phyloP scores from a whole-genome alignment of 2,329 filamentous ascomycete genomes.

The Phyllosticta ampelicida region DNA sequence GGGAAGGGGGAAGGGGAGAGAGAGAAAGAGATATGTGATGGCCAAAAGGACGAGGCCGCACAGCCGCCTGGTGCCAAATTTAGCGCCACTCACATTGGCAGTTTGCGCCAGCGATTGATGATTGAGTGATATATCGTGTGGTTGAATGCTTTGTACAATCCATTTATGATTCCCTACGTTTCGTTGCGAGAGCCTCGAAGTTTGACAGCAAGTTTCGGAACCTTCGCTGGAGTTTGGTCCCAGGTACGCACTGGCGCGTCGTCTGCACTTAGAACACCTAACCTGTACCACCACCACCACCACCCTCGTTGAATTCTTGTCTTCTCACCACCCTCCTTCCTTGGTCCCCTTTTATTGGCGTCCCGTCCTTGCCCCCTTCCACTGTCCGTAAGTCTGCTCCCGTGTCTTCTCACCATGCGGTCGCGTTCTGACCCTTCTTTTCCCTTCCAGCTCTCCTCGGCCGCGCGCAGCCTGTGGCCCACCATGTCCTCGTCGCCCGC shows the following conservation, averaged over 20 bases:
- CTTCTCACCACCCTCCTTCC: constrained; percentile 9
- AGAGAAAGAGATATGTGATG: too few relatives aligned
- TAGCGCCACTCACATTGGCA: too few relatives aligned
- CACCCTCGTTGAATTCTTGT: constrained; percentile 3
- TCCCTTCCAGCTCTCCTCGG: constrained; percentile 22
- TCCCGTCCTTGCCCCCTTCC: neutral
- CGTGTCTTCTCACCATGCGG: constrained; percentile 1
- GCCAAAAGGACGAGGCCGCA: neutral
- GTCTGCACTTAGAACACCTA: constrained; percentile 8
- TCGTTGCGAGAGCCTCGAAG: neutral
- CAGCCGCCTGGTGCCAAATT: too few relatives aligned
- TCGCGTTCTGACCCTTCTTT: constrained; percentile 1
- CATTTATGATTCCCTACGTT: neutral
- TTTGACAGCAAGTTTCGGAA: neutral
- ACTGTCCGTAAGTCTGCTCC: constrained; percentile 1
- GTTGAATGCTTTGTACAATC: too few relatives aligned
- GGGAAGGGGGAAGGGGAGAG: neutral
- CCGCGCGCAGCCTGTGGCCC: constrained; percentile 17
- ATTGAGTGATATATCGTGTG: too few relatives aligned
- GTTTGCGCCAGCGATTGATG: too few relatives aligned
- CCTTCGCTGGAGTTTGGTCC: neutral
- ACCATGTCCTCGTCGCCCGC: constrained; percentile 8
- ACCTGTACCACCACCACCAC: constrained; percentile 7
- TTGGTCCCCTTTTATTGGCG: constrained; percentile 6
- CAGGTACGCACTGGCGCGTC: neutral